A percentile compares a stretch with the other conserved stretches of the same genome.
Conservation (phyloP, 352 stramenopile genomes). For the Phytophthora litchii region DNA sequence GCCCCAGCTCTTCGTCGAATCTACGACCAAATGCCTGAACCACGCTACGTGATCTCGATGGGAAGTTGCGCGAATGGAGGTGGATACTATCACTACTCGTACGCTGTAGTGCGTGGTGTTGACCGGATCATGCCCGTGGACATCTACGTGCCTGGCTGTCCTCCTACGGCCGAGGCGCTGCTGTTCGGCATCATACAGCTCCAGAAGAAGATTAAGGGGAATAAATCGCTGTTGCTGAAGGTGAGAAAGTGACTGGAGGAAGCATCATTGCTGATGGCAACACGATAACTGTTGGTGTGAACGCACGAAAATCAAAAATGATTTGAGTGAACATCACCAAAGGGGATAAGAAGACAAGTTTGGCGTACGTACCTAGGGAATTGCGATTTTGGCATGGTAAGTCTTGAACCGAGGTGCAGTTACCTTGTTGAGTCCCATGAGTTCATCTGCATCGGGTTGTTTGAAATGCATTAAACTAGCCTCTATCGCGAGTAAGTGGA, state of each 20-base stretch:
- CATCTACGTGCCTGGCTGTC: constrained; percentile 99
- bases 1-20: constrained; percentile 94
- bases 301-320: too few relatives aligned
- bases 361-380: too few relatives aligned
- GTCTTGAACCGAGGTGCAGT: too few relatives aligned
- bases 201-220: constrained; percentile 99
- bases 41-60: constrained; percentile 98
- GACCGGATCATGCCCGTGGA: constrained; percentile 98
- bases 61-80: constrained; percentile 97
- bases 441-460: too few relatives aligned
- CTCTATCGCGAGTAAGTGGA: too few relatives aligned
- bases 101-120: constrained; percentile 96
- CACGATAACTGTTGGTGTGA: too few relatives aligned
- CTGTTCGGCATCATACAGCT: constrained; percentile 98
- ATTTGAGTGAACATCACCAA: too few relatives aligned
- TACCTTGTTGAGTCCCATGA: too few relatives aligned
- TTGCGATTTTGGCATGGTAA: too few relatives aligned
- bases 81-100: constrained; percentile 94
- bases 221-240: constrained; percentile 96
- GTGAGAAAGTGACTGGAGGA: constrained; percentile 95
- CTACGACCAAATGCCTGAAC: constrained; percentile 99
- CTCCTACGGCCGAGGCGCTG: constrained; percentile 97
- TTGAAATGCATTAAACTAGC: too few relatives aligned
- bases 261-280: too few relatives aligned
- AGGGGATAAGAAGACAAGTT: too few relatives aligned